Percentiles rank a stretch among this genome's conserved stretches.
Conservation (phyloP, 2,329 filamentous ascomycete genomes). For the Verruconis gallopava region DNA sequence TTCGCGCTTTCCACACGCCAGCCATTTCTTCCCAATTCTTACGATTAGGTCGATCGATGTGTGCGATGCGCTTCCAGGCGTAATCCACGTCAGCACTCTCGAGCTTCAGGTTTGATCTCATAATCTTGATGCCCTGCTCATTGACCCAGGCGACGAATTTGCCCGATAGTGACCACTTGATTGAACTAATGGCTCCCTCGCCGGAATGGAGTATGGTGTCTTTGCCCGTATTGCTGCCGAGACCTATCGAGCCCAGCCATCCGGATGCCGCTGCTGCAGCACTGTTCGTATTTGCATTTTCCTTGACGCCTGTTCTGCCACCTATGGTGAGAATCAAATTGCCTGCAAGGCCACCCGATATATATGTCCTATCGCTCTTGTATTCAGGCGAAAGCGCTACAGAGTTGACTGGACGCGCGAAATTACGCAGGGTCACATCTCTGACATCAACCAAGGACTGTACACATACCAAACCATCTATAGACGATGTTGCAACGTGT, state of each 20-base stretch:
- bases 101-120: slow-evolving; percentile 76
- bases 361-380: slow-evolving; percentile 74
- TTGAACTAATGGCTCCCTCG: slow-evolving; percentile 78
- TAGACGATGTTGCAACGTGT: slow-evolving; percentile 83
- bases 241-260: slow-evolving; percentile 80
- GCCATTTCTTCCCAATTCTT: slow-evolving; percentile 94
- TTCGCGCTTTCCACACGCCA: slow-evolving; percentile 80
- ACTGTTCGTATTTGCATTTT: slow-evolving; percentile 79
- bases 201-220: slow-evolving; percentile 83
- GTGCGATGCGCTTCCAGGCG: slow-evolving; percentile 89
- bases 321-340: slow-evolving; percentile 77
- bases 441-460: slow-evolving; percentile 76
- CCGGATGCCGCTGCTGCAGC: slow-evolving; percentile 72
- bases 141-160: slow-evolving; percentile 94
- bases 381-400: slow-evolving; percentile 93
- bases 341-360: slow-evolving; percentile 82
- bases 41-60: slow-evolving; percentile 68
- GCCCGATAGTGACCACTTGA: slow-evolving; percentile 89
- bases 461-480: slow-evolving; percentile 91
- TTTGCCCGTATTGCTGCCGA: slow-evolving; percentile 65
- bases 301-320: slow-evolving; percentile 62
- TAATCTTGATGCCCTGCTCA: slow-evolving; percentile 94
- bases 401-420: slow-evolving; percentile 80
- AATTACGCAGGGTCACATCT: slow-evolving; percentile 85
- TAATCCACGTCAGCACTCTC: slow-evolving; percentile 64